A percentile compares a stretch with the other conserved stretches of the same genome.
phyloP scores from a whole-genome alignment of 2,329 filamentous ascomycete genomes.

The Nannizzia gypsea region DNA sequence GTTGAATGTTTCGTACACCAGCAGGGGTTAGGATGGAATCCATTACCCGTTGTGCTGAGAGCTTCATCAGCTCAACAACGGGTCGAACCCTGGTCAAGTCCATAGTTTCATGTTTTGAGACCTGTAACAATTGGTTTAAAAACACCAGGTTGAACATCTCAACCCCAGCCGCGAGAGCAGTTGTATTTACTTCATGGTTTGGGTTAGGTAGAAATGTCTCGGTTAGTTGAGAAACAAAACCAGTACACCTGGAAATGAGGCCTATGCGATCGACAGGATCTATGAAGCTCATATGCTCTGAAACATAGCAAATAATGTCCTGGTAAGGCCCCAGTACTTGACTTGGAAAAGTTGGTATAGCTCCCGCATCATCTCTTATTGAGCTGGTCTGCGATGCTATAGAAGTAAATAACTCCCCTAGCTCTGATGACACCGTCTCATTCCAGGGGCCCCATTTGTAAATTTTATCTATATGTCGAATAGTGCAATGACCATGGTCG shows the following conservation, averaged over 20 bases:
- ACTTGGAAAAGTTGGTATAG: constrained; percentile 6
- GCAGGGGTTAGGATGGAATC: constrained; percentile 22
- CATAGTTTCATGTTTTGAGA: constrained; percentile 26
- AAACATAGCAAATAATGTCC: constrained; percentile 40
- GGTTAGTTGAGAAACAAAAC: constrained; percentile 30
- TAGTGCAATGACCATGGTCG: constrained; percentile 26
- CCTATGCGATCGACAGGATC: constrained; percentile 43
- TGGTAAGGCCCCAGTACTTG: constrained; percentile 22
- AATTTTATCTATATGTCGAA: constrained; percentile 26
- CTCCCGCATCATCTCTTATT: background rate
- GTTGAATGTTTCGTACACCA: constrained; percentile 28
- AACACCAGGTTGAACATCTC: constrained; percentile 25
- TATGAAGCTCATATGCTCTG: constrained; percentile 39
- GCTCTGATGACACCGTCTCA: constrained; percentile 41
- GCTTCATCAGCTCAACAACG: constrained; percentile 23
- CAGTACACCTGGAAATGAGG: constrained; percentile 31
- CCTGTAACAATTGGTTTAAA: constrained; percentile 28
- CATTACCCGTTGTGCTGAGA: constrained; percentile 28
- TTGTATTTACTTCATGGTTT: constrained; percentile 15
- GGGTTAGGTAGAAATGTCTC: constrained; percentile 18
- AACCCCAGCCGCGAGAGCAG: constrained; percentile 11
- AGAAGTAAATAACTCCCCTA: constrained; percentile 28
- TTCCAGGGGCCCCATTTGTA: constrained; percentile 45
- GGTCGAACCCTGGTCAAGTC: constrained; percentile 16
- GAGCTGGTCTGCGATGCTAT: constrained; percentile 21